A percentile compares a stretch with the other conserved stretches of the same genome.
Evolutionary conservation across 2,329 filamentous ascomycete species (phyloP).

Genomic region (Cercospora zeae-maydis): DNA sequence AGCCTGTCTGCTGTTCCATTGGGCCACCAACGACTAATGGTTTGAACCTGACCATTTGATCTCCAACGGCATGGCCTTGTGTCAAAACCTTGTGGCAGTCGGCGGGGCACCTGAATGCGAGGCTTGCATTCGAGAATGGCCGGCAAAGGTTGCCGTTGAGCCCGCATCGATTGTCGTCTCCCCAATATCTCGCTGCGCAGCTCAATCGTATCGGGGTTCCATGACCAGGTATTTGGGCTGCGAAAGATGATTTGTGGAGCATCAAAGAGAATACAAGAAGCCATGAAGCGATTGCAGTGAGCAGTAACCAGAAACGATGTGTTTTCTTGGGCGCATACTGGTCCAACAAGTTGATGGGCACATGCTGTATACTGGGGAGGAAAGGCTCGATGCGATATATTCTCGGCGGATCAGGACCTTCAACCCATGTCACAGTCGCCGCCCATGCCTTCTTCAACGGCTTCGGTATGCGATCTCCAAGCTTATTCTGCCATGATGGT

Average conservation of each 20-base stretch:
- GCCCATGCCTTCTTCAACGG: conserved; percentile 34
- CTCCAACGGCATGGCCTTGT: conserved; percentile 72
- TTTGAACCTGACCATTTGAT: conserved; percentile 57
- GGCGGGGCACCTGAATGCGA: conserved; percentile 72
- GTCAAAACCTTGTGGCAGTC: conserved; percentile 65
- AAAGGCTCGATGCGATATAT: conserved; percentile 51
- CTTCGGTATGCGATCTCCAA: conserved; percentile 29
- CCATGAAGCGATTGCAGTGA: conserved; percentile 64
- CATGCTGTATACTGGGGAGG: conserved; percentile 64
- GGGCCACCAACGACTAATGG: conserved; percentile 55
- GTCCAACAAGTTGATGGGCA: conserved; percentile 62
- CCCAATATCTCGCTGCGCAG: conserved; percentile 69
- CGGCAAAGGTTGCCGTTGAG: conserved; percentile 71
- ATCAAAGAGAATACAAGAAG: conserved; percentile 66
- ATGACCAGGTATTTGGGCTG: conserved; percentile 62
- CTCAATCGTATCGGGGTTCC: conserved; percentile 62
- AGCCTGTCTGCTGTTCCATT: conserved; percentile 34
- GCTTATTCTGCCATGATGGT: conserved; percentile 26
- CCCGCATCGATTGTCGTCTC: conserved; percentile 66
- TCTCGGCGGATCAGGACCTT: conserved; percentile 48
- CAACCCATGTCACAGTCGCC: conserved; percentile 44
- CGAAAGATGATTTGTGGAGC: conserved; percentile 59
- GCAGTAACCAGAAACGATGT: conserved; percentile 58
- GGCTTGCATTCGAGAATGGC: conserved; percentile 66
- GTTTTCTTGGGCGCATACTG: conserved; percentile 57